phyloP scores from a whole-genome alignment of 192 early-diverging fungal genomes.

The Hyaloraphidium curvatum region DNA sequence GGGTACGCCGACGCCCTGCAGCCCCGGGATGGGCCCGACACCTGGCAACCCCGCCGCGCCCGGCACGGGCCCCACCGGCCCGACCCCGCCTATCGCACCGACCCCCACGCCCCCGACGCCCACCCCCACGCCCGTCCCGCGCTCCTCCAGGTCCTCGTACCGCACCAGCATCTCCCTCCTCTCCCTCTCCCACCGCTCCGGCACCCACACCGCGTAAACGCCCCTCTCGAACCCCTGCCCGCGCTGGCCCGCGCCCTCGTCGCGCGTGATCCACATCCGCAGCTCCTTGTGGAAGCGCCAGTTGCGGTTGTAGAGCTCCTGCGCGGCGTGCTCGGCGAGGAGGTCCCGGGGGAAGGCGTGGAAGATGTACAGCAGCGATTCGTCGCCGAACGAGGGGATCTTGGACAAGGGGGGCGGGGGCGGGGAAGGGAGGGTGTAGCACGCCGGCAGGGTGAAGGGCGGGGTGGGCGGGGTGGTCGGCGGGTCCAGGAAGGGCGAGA shows the following conservation, averaged over 20 bases:
- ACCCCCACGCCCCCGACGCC: neutral
- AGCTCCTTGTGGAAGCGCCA: slow-evolving; percentile 97
- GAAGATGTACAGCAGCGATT: slow-evolving; percentile 95
- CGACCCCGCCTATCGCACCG: too few relatives aligned
- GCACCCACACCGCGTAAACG: slow-evolving; percentile 84
- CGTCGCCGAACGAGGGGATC: slow-evolving; percentile 57
- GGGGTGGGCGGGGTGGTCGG: slow-evolving; percentile 51
- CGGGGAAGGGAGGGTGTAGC: slow-evolving; percentile 37
- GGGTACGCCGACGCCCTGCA: too few relatives aligned
- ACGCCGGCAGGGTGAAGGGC: slow-evolving; percentile 63
- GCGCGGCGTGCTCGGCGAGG: slow-evolving; percentile 78
- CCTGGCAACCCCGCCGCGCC: too few relatives aligned
- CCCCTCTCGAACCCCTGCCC: slow-evolving; percentile 54
- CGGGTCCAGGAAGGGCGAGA: slow-evolving; percentile 63
- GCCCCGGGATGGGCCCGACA: too few relatives aligned
- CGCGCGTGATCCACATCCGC: slow-evolving; percentile 80
- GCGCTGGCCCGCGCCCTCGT: slow-evolving; percentile 14
- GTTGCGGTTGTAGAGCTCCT: slow-evolving; percentile 79
- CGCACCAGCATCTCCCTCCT: slow-evolving; percentile 74
- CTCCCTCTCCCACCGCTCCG: slow-evolving; percentile 67
- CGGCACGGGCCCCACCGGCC: too few relatives aligned
- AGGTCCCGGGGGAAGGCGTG: slow-evolving; percentile 88
- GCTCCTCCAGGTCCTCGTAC: slow-evolving; percentile 81
- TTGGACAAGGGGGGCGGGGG: slow-evolving; percentile 46
- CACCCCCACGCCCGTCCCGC: slow-evolving; percentile 10